Evolutionary conservation across 2,329 filamentous ascomycete species (phyloP).

Genomic region (Scolecobasidium constrictum): DNA sequence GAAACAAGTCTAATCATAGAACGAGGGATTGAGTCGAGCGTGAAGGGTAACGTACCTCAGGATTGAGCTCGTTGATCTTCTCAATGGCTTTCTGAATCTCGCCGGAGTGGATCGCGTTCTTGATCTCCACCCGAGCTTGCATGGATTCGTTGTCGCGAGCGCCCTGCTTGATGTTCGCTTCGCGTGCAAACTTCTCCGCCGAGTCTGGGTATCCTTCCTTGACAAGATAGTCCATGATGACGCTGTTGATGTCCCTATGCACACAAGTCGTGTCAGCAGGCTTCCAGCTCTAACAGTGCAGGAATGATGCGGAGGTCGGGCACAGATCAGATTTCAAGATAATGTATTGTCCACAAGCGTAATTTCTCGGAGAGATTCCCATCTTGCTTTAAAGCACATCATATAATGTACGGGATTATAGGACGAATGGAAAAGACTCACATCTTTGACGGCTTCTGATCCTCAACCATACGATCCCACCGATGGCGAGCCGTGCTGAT

Average conservation of each 20-base stretch:
- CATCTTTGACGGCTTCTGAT: conserved; percentile 83
- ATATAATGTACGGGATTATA: conserved; percentile 45
- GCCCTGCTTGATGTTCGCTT: conserved; percentile 74
- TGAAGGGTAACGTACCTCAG: conserved; percentile 58
- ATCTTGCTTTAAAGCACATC: conserved; percentile 81
- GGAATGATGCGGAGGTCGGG: conserved; percentile 11
- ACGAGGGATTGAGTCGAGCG: conserved; percentile 10
- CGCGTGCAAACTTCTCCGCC: conserved; percentile 84
- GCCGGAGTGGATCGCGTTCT: conserved; percentile 73
- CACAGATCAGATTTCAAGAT: conserved; percentile 58
- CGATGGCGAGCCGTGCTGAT: conserved; percentile 53
- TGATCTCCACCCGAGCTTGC: conserved; percentile 67
- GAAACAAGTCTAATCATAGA: conserved; percentile 92
- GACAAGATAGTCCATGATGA: conserved; percentile 95
- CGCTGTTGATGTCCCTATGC: conserved; percentile 78
- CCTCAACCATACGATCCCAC: conserved; percentile 74
- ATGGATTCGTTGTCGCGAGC: conserved; percentile 60
- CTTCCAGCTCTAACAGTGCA: not conserved
- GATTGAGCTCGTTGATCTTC: conserved; percentile 78
- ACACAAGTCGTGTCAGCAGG: conserved; percentile 3
- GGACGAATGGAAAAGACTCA: conserved; percentile 41
- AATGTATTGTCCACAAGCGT: conserved; percentile 75
- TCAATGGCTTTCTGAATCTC: conserved; percentile 79
- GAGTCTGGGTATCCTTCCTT: conserved; percentile 91
- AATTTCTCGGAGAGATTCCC: conserved; percentile 99